Percentiles rank a stretch among this genome's conserved stretches.
Evolutionary conservation across 1,284 basidiomycete species (phyloP).

Genomic region (Fomitopsis pinicola): DNA sequence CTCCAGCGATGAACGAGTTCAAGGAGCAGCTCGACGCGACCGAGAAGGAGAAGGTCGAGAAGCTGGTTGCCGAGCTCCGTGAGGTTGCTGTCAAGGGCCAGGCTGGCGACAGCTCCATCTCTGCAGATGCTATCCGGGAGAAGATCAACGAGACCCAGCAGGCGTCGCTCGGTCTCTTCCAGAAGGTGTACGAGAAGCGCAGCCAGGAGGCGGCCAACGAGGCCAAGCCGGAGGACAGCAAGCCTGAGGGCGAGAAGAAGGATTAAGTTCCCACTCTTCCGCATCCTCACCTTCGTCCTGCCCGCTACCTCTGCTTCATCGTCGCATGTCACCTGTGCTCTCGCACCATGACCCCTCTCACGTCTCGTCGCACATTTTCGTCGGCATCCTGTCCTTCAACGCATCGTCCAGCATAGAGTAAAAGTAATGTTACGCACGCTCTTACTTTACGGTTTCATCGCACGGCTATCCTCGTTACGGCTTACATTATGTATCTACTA

Average conservation of each 20-base stretch:
- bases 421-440: conserved; percentile 25
- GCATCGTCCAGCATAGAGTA: conserved; percentile 20
- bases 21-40: conserved; percentile 91
- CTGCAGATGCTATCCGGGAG: conserved; percentile 85
- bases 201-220: conserved; percentile 53
- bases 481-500: conserved; percentile 17
- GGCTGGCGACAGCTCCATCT: conserved; percentile 77
- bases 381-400: conserved; percentile 5
- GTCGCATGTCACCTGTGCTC: conserved; percentile 1
- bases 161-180: conserved; percentile 95
- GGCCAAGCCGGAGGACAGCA: conserved; percentile 39
- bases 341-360: not conserved
- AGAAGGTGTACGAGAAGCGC: conserved; percentile 96
- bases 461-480: conserved; percentile 10
- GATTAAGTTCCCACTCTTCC: conserved; percentile 40
- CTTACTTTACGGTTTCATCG: conserved; percentile 20
- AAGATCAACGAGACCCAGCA: conserved; percentile 97
- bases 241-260: conserved; percentile 69
- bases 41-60: conserved; percentile 92
- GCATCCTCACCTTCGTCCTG: not conserved
- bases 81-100: conserved; percentile 91
- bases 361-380: conserved; percentile 5
- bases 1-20: conserved; percentile 89
- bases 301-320: not conserved
- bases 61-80: conserved; percentile 84